Evolutionary conservation across 371 early-diverging fungal species (phyloP).

Genomic region (Nosema muscidifuracis): DNA sequence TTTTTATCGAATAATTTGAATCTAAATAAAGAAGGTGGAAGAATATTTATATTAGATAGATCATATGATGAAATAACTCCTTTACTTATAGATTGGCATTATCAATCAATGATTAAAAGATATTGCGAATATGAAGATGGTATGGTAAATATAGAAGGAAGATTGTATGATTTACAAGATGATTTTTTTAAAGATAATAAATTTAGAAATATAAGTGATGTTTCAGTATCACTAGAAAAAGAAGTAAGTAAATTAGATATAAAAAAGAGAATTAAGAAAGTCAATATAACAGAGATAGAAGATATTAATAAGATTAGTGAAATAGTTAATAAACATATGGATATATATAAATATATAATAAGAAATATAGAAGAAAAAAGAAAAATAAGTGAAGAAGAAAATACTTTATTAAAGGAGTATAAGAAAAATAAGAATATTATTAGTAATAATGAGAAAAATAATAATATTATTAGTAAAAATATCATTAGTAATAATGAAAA

Average conservation of each 20-base stretch:
- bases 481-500: conserved; percentile 17
- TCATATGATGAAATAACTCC: conserved; percentile 91
- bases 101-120: conserved; percentile 95
- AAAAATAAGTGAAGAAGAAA: conserved; percentile 40
- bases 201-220: conserved; percentile 58
- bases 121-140: conserved; percentile 83
- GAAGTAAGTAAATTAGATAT: conserved; percentile 43
- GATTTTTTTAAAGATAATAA: conserved; percentile 56
- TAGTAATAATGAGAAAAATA: background rate
- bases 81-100: conserved; percentile 89
- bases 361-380: conserved; percentile 45
- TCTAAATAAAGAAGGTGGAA: conserved; percentile 10
- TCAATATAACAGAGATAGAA: conserved; percentile 52
- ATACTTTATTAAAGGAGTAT: conserved; percentile 30
- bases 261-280: conserved; percentile 49
- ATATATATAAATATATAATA: conserved; percentile 50
- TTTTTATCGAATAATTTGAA: background rate
- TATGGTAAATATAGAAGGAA: conserved; percentile 72
- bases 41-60: conserved; percentile 78
- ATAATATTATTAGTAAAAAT: conserved; percentile 21
- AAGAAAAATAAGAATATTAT: conserved; percentile 1
- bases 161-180: conserved; percentile 16
- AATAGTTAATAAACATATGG: conserved; percentile 51
- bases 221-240: conserved; percentile 47
- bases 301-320: conserved; percentile 41